Evolutionary conservation across 371 early-diverging fungal genomes (phyloP).

Genomic region (Funneliformis caledonium): DNA sequence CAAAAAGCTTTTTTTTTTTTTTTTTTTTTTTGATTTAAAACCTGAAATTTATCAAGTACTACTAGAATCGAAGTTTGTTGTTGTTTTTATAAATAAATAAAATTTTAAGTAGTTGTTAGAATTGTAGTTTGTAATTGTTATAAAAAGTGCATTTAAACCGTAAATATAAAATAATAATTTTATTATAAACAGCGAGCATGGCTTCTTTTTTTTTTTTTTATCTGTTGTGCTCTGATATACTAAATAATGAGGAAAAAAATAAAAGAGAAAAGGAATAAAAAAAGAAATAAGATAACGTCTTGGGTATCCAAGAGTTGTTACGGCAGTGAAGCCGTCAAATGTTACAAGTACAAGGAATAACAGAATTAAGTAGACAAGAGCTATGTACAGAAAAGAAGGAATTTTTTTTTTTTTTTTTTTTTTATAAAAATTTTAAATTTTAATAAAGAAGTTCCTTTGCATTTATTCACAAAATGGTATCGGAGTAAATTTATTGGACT

Average conservation of each 20-base stretch:
- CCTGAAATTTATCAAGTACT: neutral
- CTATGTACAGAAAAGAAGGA: neutral
- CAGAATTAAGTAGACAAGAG: neutral
- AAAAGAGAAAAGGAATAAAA: too few relatives aligned
- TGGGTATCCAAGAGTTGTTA: neutral
- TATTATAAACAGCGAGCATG: too few relatives aligned
- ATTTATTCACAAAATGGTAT: neutral
- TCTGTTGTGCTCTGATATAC: neutral
- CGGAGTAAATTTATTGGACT: neutral
- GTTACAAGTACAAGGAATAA: neutral
- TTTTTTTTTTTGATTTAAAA: too few relatives aligned
- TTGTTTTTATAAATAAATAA: too few relatives aligned
- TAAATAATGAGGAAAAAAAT: too few relatives aligned
- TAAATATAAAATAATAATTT: too few relatives aligned
- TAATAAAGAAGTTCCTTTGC: too few relatives aligned
- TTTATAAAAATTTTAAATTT: too few relatives aligned
- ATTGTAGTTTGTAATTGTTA: too few relatives aligned
- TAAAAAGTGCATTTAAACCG: too few relatives aligned
- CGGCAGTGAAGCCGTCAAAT: neutral
- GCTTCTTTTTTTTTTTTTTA: too few relatives aligned
- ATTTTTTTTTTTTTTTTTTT: neutral
- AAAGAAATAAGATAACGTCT: neutral
- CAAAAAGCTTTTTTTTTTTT: neutral
- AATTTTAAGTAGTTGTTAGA: too few relatives aligned
- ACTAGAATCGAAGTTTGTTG: neutral